Evolutionary conservation across 352 stramenopile species (phyloP).

Genomic region (Phytopythium vexans): DNA sequence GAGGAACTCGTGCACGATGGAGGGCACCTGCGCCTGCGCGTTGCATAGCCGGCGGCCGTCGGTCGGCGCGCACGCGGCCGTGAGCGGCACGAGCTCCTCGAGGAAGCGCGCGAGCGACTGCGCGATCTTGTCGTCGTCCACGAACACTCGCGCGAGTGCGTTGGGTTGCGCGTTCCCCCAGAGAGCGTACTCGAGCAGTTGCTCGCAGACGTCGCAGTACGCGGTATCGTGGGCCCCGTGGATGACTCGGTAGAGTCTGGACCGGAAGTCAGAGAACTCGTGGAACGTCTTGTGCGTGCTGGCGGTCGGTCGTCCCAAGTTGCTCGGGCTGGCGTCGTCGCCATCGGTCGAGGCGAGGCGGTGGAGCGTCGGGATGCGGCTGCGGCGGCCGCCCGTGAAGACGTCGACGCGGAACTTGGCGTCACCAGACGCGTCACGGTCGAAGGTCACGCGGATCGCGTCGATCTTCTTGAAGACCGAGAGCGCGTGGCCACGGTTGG

Average conservation of each 20-base stretch:
- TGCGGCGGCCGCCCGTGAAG: constrained; percentile 3
- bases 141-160: constrained; percentile 16
- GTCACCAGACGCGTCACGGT: neutral
- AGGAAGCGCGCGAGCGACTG: constrained; percentile 15
- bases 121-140: constrained; percentile 2
- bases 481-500: constrained; percentile 14
- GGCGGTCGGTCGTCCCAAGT: neutral
- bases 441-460: constrained; percentile 14
- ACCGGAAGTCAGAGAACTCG: constrained; percentile 14
- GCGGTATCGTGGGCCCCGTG: constrained; percentile 8
- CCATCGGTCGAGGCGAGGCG: neutral
- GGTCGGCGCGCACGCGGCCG: constrained; percentile 4
- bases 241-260: constrained; percentile 12
- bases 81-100: constrained; percentile 6
- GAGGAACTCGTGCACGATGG: constrained; percentile 21
- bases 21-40: constrained; percentile 10
- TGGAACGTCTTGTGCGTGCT: constrained; percentile 3
- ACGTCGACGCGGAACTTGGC: neutral
- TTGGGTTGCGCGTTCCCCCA: neutral
- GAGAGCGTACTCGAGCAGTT: constrained; percentile 6
- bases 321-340: too few relatives aligned
- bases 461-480: constrained; percentile 25
- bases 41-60: constrained; percentile 6
- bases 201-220: constrained; percentile 17
- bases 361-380: constrained; percentile 1